Evolutionary conservation across 306 rosid genomes (phyloP).

Genomic region (Quercus suber): DNA sequence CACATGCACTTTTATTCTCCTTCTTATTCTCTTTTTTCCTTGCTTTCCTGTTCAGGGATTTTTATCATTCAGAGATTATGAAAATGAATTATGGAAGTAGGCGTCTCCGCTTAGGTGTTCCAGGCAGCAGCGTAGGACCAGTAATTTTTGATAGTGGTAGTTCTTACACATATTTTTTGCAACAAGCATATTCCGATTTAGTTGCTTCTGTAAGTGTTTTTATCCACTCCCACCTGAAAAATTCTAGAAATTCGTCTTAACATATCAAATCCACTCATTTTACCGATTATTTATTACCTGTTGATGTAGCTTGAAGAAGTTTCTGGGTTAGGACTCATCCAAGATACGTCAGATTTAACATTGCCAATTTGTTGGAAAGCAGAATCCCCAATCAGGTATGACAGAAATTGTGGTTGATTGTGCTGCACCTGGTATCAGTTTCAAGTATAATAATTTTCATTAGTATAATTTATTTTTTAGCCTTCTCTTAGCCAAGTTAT

Average conservation of each 20-base stretch:
- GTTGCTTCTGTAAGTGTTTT: constrained; percentile 61
- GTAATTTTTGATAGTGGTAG: constrained; percentile 79
- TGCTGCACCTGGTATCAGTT: not conserved
- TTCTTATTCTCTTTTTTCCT: constrained; percentile 10
- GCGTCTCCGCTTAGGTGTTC: constrained; percentile 40
- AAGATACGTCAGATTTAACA: constrained; percentile 58
- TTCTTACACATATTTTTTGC: constrained; percentile 72
- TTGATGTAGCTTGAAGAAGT: constrained; percentile 69
- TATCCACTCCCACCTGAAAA: constrained; percentile 9
- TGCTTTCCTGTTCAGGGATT: constrained; percentile 45
- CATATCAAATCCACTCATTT: not conserved
- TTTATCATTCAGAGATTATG: constrained; percentile 52
- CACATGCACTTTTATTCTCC: constrained; percentile 1
- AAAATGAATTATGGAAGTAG: constrained; percentile 58
- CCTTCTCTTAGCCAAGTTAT: not conserved
- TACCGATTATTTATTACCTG: constrained; percentile 1
- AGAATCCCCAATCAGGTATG: constrained; percentile 51
- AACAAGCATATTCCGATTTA: constrained; percentile 55
- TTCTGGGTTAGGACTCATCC: constrained; percentile 40
- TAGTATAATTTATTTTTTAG: not conserved
- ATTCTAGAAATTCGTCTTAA: not conserved
- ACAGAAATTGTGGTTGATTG: not conserved
- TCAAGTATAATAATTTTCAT: not conserved
- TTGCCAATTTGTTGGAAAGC: constrained; percentile 77
- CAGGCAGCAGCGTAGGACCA: constrained; percentile 36